Percentiles rank a stretch among this genome's conserved stretches.
Evolutionary conservation across 2,329 filamentous ascomycete species (phyloP).

Genomic region (Phyllachora maydis): DNA sequence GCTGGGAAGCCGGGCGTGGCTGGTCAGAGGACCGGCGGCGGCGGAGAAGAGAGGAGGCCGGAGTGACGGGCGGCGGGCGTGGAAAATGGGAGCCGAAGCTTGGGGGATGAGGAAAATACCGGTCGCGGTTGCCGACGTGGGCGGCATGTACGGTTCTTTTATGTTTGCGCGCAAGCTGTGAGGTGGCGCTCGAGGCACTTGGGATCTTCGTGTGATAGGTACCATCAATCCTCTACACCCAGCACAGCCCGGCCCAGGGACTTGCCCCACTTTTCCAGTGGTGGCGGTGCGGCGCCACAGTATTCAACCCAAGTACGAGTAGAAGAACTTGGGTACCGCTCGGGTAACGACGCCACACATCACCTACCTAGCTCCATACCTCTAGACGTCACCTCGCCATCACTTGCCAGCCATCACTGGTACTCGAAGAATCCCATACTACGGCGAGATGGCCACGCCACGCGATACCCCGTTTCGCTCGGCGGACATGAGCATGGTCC

Average conservation of each 20-base stretch:
- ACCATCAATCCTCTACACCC: too few relatives aligned
- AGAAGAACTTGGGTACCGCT: too few relatives aligned
- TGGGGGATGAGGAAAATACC: slow-evolving; percentile 86
- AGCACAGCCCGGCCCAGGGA: too few relatives aligned
- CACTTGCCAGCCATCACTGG: too few relatives aligned
- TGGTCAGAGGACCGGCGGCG: slow-evolving; percentile 22
- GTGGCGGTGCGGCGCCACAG: too few relatives aligned
- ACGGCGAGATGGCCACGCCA: slow-evolving; percentile 45
- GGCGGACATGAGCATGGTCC: slow-evolving; percentile 99
- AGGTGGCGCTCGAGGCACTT: slow-evolving; percentile 1
- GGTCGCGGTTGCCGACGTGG: slow-evolving; percentile 78
- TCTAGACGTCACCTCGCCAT: too few relatives aligned
- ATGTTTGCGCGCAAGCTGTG: slow-evolving; percentile 40
- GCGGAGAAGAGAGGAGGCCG: slow-evolving; percentile 8
- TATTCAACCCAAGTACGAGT: too few relatives aligned
- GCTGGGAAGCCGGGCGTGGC: slow-evolving; percentile 41
- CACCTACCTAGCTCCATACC: slow-evolving; percentile 3
- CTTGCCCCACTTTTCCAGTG: too few relatives aligned
- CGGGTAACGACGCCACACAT: too few relatives aligned
- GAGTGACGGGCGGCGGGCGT: slow-evolving; percentile 40
- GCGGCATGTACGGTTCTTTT: slow-evolving; percentile 71
- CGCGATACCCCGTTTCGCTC: slow-evolving; percentile 98
- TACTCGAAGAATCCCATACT: too few relatives aligned
- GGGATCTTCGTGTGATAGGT: neutral
- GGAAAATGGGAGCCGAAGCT: slow-evolving; percentile 72